phyloP scores from a whole-genome alignment of 805 yeast genomes.

The Candida krabiensis region DNA sequence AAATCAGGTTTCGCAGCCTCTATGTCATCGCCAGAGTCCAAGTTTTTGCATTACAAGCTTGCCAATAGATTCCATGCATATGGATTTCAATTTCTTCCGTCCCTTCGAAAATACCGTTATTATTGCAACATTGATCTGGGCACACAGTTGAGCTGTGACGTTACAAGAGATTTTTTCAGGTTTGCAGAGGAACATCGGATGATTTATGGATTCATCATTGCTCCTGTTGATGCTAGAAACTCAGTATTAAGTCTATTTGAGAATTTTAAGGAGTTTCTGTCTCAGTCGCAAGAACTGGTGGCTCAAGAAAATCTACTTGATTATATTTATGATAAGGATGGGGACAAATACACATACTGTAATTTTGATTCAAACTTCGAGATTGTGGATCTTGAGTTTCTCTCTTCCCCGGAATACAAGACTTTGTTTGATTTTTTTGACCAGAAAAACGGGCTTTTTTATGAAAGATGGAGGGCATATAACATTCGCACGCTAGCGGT shows the following conservation, averaged over 20 bases:
- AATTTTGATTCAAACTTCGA: constrained; percentile 65
- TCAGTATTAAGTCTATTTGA: constrained; percentile 37
- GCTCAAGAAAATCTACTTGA: constrained; percentile 30
- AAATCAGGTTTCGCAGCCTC: constrained; percentile 32
- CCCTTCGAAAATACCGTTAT: constrained; percentile 48
- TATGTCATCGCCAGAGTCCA: constrained; percentile 28
- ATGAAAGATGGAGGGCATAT: constrained; percentile 63
- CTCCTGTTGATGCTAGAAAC: constrained; percentile 25
- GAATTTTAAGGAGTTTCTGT: constrained; percentile 43
- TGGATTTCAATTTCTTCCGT: constrained; percentile 43
- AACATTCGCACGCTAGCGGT: constrained; percentile 42
- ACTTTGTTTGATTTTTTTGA: constrained; percentile 48
- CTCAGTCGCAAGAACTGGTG: constrained; percentile 37
- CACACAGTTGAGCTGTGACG: constrained; percentile 53
- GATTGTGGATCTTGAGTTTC: constrained; percentile 51
- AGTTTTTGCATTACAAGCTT: constrained; percentile 46
- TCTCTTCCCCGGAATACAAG: constrained; percentile 45
- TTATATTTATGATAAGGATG: constrained; percentile 10
- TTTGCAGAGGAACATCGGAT: constrained; percentile 39
- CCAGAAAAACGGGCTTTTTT: constrained; percentile 51
- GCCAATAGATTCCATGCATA: constrained; percentile 55
- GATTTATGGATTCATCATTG: constrained; percentile 44
- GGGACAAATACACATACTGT: constrained; percentile 33
- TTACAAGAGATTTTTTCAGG: constrained; percentile 52
- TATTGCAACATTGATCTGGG: constrained; percentile 61